Conservation (phyloP, 2,329 filamentous ascomycete genomes). For the Calonectria crousiana region DNA sequence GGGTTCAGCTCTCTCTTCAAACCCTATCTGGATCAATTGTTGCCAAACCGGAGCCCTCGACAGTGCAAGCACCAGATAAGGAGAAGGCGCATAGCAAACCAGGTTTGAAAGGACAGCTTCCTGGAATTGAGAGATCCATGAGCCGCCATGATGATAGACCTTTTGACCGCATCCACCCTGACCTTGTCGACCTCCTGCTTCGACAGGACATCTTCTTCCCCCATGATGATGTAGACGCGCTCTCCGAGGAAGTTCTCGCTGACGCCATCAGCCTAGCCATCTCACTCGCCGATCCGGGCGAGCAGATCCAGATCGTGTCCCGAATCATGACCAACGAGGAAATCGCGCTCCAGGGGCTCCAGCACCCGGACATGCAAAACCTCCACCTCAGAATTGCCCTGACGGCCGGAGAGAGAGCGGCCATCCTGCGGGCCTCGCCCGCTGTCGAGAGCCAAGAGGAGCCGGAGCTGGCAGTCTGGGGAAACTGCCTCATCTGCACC, state of each 20-base stretch:
- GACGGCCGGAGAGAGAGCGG: constrained; percentile 29
- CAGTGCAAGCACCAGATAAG: background rate
- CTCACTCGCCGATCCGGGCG: constrained; percentile 30
- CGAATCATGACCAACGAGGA: constrained; percentile 42
- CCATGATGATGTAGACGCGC: background rate
- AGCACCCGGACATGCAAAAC: constrained; percentile 28
- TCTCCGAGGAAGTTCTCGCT: constrained; percentile 32
- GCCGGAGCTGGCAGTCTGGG: background rate
- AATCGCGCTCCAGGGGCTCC: constrained; percentile 27
- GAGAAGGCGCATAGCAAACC: background rate
- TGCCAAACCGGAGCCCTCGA: background rate
- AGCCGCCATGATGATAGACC: constrained; percentile 16
- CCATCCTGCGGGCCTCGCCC: background rate
- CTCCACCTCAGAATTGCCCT: constrained; percentile 24
- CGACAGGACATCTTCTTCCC: constrained; percentile 25
- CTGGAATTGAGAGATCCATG: background rate
- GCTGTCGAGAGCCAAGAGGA: background rate
- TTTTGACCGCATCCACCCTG: constrained; percentile 36
- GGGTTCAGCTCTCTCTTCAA: background rate
- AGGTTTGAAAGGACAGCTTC: background rate
- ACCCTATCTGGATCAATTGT: background rate
- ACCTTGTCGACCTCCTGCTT: constrained; percentile 34
- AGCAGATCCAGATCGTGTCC: constrained; percentile 35
- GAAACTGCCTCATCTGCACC: constrained; percentile 36
- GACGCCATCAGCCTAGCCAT: constrained; percentile 34